Evolutionary conservation across 495 filamentous ascomycete species (phyloP).

Genomic region (Talaromyces stipitatus): DNA sequence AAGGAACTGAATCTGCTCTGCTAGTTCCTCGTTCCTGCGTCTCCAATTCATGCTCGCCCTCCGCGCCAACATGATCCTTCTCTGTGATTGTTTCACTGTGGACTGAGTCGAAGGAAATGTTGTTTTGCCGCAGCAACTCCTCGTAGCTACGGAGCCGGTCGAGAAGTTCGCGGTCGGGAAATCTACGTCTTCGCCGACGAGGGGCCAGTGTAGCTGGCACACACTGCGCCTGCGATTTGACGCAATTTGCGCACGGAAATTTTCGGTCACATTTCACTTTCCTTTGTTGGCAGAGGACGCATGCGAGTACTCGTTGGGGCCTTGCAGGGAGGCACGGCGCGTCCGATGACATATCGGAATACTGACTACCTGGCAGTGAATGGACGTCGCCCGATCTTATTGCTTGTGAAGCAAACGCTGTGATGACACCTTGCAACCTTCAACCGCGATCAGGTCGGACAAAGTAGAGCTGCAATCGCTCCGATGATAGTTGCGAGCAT

Average conservation of each 20-base stretch:
- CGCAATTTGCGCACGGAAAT: slow-evolving; percentile 47
- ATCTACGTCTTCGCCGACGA: slow-evolving; percentile 40
- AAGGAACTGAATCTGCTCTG: slow-evolving; percentile 10
- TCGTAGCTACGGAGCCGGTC: slow-evolving; percentile 46
- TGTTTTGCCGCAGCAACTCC: slow-evolving; percentile 40
- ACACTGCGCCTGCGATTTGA: slow-evolving; percentile 32
- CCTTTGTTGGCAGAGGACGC: slow-evolving; percentile 48
- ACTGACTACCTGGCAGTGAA: neutral
- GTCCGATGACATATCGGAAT: neutral
- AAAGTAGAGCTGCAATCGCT: too few relatives aligned
- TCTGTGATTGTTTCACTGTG: slow-evolving; percentile 23
- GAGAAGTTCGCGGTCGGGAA: slow-evolving; percentile 48
- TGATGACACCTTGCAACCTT: too few relatives aligned
- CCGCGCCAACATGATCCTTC: slow-evolving; percentile 6
- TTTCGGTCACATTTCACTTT: slow-evolving; percentile 52
- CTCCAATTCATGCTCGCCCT: slow-evolving; percentile 17
- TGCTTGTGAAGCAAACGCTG: neutral
- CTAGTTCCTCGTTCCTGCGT: slow-evolving; percentile 12
- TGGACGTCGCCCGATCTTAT: neutral
- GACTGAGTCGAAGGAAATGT: slow-evolving; percentile 44
- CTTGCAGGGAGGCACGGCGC: slow-evolving; percentile 11
- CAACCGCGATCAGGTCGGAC: too few relatives aligned
- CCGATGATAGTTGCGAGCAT: too few relatives aligned
- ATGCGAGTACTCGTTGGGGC: slow-evolving; percentile 44
- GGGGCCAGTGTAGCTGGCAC: slow-evolving; percentile 34